Evolutionary conservation across 257 asterid species (phyloP).

Genomic region (Gentiana straminea): DNA sequence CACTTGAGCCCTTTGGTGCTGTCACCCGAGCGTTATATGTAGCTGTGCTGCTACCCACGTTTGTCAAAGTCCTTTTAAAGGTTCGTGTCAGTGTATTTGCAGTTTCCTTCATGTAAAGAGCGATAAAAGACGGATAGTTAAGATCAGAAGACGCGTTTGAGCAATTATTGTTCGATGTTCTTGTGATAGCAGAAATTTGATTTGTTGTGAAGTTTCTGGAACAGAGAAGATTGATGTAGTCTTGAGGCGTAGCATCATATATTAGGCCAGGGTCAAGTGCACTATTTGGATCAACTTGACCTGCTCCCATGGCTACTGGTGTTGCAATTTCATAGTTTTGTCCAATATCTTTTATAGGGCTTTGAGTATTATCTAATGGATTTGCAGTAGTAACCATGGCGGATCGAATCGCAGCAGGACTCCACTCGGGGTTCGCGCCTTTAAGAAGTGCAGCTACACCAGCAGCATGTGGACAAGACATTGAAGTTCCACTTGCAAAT

Average conservation of each 20-base stretch:
- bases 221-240: conserved; percentile 37
- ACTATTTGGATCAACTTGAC: conserved; percentile 39
- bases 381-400: conserved; percentile 18
- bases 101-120: conserved; percentile 18
- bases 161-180: conserved; percentile 27
- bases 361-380: conserved; percentile 8
- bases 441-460: conserved; percentile 18
- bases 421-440: conserved; percentile 16
- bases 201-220: conserved; percentile 29
- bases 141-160: conserved; percentile 31
- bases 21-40: conserved; percentile 20
- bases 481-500: conserved; percentile 7
- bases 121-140: conserved; percentile 42
- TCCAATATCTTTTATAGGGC: conserved; percentile 9
- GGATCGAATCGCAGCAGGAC: conserved; percentile 18
- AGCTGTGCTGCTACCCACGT: conserved; percentile 27
- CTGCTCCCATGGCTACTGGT: conserved; percentile 30
- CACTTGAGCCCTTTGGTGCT: conserved; percentile 19
- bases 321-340: conserved; percentile 1
- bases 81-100: conserved; percentile 8
- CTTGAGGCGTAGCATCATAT: conserved; percentile 32
- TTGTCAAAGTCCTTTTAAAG: conserved; percentile 33
- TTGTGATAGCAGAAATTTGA: conserved; percentile 24
- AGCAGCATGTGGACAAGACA: conserved; percentile 18
- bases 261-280: conserved; percentile 49